Percentiles rank a stretch among this genome's conserved stretches.
phyloP scores from a whole-genome alignment of 2,329 filamentous ascomycete species.

The Colletotrichum sp. region DNA sequence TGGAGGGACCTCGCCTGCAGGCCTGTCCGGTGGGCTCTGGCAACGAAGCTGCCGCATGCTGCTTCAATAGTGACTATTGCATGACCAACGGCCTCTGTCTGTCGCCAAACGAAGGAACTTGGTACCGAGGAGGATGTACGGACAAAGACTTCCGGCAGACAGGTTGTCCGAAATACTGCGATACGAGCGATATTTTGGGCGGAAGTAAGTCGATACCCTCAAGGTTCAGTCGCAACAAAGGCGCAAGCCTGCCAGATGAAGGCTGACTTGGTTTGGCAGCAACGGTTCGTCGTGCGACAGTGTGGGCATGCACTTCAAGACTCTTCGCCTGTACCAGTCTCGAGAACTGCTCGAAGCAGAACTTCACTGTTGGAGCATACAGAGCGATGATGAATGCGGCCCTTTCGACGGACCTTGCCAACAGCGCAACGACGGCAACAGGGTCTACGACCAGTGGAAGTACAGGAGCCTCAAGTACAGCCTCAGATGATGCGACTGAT shows the following conservation, averaged over 20 bases:
- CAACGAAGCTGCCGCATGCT: constrained; percentile 10
- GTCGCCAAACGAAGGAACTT: constrained; percentile 5
- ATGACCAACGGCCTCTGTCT: constrained; percentile 20
- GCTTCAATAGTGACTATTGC: constrained; percentile 11
- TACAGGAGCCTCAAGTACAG: neutral
- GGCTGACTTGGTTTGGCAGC: neutral
- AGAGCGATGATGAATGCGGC: constrained; percentile 7
- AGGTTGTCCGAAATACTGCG: constrained; percentile 11
- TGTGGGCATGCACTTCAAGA: neutral
- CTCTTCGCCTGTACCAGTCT: neutral
- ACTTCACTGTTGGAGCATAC: neutral
- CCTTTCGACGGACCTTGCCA: neutral
- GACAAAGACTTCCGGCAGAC: neutral
- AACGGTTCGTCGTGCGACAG: neutral
- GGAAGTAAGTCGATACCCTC: neutral
- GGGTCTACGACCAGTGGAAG: neutral
- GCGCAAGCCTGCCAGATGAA: neutral
- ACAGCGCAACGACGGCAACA: neutral
- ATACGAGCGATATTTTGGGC: neutral
- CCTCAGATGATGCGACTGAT: neutral
- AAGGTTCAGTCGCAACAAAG: neutral
- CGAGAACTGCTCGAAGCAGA: constrained; percentile 2
- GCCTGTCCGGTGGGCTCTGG: neutral
- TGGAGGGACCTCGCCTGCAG: neutral
- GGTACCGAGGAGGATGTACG: constrained; percentile 16